Percentiles rank a stretch among this genome's conserved stretches.
Conservation (phyloP, 768 basidiomycete species). For the Krasilnikovozyma curviuscula region DNA sequence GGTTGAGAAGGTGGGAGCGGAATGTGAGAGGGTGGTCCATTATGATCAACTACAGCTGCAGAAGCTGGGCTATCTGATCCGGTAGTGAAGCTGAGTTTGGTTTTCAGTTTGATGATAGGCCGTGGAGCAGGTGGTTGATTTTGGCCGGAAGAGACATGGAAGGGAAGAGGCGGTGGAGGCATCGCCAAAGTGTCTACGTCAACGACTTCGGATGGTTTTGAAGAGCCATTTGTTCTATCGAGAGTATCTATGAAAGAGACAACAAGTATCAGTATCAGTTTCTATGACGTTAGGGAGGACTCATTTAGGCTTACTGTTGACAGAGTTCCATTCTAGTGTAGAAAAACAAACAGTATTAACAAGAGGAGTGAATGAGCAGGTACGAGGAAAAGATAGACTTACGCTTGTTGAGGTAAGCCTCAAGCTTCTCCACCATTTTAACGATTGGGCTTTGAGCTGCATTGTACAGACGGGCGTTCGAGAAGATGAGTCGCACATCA, state of each 20-base stretch:
- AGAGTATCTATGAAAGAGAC: neutral
- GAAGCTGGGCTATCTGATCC: neutral
- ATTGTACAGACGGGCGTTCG: conserved; percentile 77
- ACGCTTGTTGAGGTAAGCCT: conserved; percentile 74
- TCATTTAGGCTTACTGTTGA: conserved; percentile 48
- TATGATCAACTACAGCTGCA: neutral
- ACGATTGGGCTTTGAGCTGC: conserved; percentile 47
- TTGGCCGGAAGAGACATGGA: neutral
- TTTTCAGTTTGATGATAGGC: conserved; percentile 42
- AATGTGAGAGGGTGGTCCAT: neutral
- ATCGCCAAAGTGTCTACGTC: conserved; percentile 7
- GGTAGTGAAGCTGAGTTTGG: conserved; percentile 6
- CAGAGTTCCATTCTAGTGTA: conserved; percentile 58
- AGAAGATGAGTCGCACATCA: conserved; percentile 73
- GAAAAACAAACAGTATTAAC: neutral
- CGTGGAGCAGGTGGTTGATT: conserved; percentile 1
- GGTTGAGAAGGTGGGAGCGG: neutral
- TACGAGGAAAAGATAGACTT: conserved; percentile 22
- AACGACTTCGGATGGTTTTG: conserved; percentile 10
- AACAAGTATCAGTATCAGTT: neutral
- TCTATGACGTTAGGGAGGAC: conserved; percentile 2
- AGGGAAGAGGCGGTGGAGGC: conserved; percentile 15
- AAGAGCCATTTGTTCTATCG: neutral
- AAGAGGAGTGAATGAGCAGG: conserved; percentile 1
- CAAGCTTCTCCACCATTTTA: conserved; percentile 53